Conservation (phyloP, 148 eudicot genomes). For the Rhododendron simsii region DNA sequence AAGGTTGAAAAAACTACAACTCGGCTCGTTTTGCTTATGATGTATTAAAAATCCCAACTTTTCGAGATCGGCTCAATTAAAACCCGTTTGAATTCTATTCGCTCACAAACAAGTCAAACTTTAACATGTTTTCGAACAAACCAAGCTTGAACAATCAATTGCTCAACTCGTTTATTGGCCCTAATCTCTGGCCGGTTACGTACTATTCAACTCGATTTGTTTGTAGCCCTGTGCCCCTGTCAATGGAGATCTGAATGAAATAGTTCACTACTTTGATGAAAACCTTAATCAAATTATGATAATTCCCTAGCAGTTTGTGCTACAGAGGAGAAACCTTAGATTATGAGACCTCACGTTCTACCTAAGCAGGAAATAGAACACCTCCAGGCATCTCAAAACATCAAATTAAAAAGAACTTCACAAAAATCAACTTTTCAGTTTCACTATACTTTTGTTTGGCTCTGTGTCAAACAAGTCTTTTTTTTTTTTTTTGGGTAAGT, state of each 20-base stretch:
- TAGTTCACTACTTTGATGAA: too few relatives aligned
- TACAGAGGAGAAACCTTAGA: too few relatives aligned
- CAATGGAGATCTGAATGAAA: neutral
- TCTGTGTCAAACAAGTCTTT: neutral
- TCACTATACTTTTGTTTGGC: neutral
- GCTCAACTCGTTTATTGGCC: neutral
- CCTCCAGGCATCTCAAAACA: neutral
- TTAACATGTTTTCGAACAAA: too few relatives aligned
- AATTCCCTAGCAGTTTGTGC: too few relatives aligned
- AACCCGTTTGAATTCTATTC: too few relatives aligned
- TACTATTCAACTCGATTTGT: neutral
- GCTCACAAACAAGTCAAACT: neutral
- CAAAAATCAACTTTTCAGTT: neutral
- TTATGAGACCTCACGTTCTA: neutral
- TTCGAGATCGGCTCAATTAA: neutral
- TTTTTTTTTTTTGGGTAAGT: too few relatives aligned
- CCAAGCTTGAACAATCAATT: neutral
- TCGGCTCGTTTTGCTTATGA: neutral
- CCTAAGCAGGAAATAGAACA: neutral
- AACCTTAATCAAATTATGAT: too few relatives aligned
- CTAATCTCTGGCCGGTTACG: neutral
- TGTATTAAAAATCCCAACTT: neutral
- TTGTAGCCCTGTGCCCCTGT: neutral
- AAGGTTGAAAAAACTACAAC: neutral
- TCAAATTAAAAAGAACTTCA: neutral